Conservation (phyloP, 2,329 filamentous ascomycete species). For the Botryosphaeria dothidea region DNA sequence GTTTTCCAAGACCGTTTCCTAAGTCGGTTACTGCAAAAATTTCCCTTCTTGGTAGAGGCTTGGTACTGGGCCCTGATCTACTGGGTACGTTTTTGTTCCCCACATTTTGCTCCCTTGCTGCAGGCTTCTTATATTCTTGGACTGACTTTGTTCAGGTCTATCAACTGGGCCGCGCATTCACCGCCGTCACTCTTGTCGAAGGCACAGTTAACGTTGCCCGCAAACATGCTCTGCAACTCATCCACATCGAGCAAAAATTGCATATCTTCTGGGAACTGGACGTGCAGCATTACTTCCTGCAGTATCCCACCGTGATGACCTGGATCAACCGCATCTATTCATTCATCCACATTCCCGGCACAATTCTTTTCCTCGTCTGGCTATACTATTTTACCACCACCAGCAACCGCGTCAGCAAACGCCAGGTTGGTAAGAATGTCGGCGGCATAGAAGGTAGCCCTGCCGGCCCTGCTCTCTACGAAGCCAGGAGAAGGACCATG, state of each 20-base stretch:
- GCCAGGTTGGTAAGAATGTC: constrained; percentile 40
- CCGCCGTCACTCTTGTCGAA: constrained; percentile 67
- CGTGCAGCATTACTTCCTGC: constrained; percentile 61
- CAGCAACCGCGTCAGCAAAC: constrained; percentile 50
- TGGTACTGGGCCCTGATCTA: constrained; percentile 80
- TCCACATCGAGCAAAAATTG: constrained; percentile 65
- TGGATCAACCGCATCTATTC: constrained; percentile 75
- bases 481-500: constrained; percentile 58
- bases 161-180: constrained; percentile 72
- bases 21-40: constrained; percentile 64
- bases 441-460: constrained; percentile 41
- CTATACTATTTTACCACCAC: constrained; percentile 72
- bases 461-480: constrained; percentile 55
- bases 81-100: constrained; percentile 59
- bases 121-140: background rate
- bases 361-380: constrained; percentile 67
- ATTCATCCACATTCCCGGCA: constrained; percentile 77
- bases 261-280: constrained; percentile 66
- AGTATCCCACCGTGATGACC: constrained; percentile 58
- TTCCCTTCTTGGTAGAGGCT: constrained; percentile 72
- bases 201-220: constrained; percentile 69
- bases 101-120: background rate
- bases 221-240: constrained; percentile 66
- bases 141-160: constrained; percentile 59
- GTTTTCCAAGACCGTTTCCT: constrained; percentile 61